Conservation (phyloP, 2,329 filamentous ascomycete genomes). For the Epichloe hybrida region DNA sequence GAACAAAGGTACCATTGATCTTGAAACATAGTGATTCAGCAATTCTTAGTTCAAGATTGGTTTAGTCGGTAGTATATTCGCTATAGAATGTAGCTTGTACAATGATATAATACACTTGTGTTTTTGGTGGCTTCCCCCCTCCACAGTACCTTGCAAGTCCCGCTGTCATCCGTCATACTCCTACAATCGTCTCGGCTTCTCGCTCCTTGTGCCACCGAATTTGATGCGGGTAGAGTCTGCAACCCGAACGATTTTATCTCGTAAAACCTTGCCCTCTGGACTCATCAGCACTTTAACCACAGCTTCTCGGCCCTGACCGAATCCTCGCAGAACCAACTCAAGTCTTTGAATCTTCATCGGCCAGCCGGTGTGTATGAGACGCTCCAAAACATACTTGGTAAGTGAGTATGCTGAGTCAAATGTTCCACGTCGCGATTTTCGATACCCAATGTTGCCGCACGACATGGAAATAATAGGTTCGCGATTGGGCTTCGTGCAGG, state of each 20-base stretch:
- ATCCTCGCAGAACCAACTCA: constrained; percentile 74
- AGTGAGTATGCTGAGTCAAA: constrained; percentile 93
- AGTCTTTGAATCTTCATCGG: constrained; percentile 61
- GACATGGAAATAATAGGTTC: constrained; percentile 69
- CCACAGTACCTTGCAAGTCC: background rate
- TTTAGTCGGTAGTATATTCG: constrained; percentile 5
- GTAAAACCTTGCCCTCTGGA: constrained; percentile 63
- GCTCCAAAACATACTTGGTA: constrained; percentile 66
- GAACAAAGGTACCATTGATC: constrained; percentile 1
- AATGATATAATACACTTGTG: constrained; percentile 21
- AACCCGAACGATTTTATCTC: constrained; percentile 63
- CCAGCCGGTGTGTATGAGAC: constrained; percentile 71
- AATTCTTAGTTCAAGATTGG: background rate
- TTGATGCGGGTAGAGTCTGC: constrained; percentile 83
- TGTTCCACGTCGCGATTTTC: constrained; percentile 61
- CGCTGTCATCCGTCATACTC: background rate
- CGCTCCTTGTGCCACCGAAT: constrained; percentile 86
- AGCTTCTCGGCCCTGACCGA: constrained; percentile 76
- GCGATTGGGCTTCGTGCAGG: constrained; percentile 69
- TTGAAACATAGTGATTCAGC: background rate
- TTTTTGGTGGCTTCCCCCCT: background rate
- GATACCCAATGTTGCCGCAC: constrained; percentile 83
- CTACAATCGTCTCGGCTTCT: constrained; percentile 64
- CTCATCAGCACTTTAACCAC: constrained; percentile 82
- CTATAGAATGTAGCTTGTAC: constrained; percentile 22